Evolutionary conservation across 2,329 filamentous ascomycete genomes (phyloP).

Genomic region (Leptodontidium sp.): DNA sequence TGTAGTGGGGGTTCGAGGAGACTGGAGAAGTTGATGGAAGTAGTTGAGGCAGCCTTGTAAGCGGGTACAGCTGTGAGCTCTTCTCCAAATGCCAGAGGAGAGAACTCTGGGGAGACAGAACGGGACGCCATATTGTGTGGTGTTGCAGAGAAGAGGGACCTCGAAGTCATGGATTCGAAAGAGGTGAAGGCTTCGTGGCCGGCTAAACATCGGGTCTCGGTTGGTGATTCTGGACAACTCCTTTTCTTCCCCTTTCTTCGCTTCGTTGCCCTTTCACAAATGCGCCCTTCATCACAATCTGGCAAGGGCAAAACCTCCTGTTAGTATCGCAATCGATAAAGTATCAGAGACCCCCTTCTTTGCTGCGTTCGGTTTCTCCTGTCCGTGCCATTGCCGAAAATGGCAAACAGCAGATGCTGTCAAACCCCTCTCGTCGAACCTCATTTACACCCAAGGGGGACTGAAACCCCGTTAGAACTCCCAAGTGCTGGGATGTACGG

Average conservation of each 20-base stretch:
- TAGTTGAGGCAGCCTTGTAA: slow-evolving; percentile 63
- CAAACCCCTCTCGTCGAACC: not conserved
- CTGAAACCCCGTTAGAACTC: not conserved
- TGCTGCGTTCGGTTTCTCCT: not conserved
- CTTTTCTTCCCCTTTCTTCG: not conserved
- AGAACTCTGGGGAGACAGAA: slow-evolving; percentile 45
- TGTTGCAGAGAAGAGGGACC: not conserved
- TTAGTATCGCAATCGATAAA: slow-evolving; percentile 12
- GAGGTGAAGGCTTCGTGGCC: not conserved
- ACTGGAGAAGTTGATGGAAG: slow-evolving; percentile 72
- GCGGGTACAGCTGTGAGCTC: slow-evolving; percentile 66
- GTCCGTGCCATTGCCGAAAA: not conserved
- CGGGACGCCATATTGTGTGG: slow-evolving; percentile 38
- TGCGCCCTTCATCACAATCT: not conserved
- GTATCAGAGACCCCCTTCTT: not conserved
- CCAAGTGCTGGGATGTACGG: not conserved
- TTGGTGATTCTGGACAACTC: not conserved
- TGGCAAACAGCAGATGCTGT: not conserved
- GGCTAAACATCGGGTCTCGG: slow-evolving; percentile 14
- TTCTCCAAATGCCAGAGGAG: slow-evolving; percentile 55
- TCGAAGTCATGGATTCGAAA: not conserved
- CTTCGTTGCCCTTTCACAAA: not conserved
- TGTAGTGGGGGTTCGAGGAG: slow-evolving; percentile 74
- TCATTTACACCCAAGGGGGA: not conserved
- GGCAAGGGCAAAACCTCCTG: not conserved